phyloP scores from a whole-genome alignment of 139 green algal species.

The Closterium sp. region DNA sequence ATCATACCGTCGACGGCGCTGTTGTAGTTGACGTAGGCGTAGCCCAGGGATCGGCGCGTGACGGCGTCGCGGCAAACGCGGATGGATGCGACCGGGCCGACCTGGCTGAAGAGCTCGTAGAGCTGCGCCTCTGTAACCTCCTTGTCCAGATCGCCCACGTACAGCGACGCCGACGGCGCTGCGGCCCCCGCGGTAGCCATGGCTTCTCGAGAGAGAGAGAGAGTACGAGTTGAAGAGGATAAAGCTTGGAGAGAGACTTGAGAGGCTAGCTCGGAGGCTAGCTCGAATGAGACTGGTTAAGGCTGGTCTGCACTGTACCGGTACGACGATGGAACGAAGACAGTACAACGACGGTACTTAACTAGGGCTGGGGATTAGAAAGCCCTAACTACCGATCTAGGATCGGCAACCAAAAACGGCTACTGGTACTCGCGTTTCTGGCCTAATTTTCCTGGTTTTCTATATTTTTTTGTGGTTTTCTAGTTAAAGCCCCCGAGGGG shows the following conservation, averaged over 20 bases:
- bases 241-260: background rate
- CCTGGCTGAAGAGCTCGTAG: constrained; percentile 63
- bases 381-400: background rate
- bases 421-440: background rate
- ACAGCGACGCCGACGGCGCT: constrained; percentile 51
- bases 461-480: background rate
- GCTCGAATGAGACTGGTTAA: background rate
- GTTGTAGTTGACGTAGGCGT: constrained; percentile 68
- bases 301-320: background rate
- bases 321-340: background rate
- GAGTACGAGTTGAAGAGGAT: background rate
- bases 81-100: constrained; percentile 64
- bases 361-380: background rate
- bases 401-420: background rate
- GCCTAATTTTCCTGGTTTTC: background rate
- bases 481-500: background rate
- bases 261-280: background rate
- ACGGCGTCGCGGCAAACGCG: constrained; percentile 63
- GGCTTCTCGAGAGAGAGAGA: background rate
- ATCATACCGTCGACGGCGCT: constrained; percentile 36
- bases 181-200: constrained; percentile 4
- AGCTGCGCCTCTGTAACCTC: constrained; percentile 62
- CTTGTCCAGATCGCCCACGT: constrained; percentile 61
- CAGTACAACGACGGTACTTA: background rate
- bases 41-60: constrained; percentile 60